Base-by-base conservation (phyloP, 345 rosid species). In the Nephelium lappaceum region DNA sequence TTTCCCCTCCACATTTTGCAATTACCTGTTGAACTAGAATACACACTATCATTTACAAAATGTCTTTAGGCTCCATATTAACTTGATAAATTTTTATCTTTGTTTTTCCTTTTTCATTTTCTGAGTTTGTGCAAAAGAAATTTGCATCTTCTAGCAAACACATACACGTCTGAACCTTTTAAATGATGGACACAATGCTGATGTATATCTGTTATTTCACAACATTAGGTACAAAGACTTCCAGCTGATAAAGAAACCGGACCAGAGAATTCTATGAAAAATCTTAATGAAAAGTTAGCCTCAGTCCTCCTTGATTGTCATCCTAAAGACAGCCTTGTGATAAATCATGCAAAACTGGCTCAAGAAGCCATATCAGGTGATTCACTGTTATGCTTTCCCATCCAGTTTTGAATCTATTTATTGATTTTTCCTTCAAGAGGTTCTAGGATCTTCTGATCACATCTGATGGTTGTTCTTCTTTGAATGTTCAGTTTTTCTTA, bases 211-310 rank as follows among this genome's bases (percentile, higher is more conserved):
- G 45, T 16, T 79, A 15, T 62, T 1, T 72, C 5, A 53, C 67
- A 36, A 15, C 21, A 1, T 55, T 80, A 86, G 95, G 86, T 72
- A 19, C 84, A 76, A 42, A 85, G 27, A 55, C 71, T 73, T 76
- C 84, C 87, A 16, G 47, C 39, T 41, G 86, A 71, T 63, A 83
- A 78, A 41, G 91, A 74, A 81, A 45, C 70, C 5, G 85, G 73
- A 83, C 73, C 83, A 1, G 84, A 84, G 6, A 82, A 79, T 83
- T 77, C 86, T 67, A 83, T 81, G 47, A 88, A 88, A 73, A 89
- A 80, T 72, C 87, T 87, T 66, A 91, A 83, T 63, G 93, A 90
- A 84, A 92, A 88, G 86, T 85, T 91, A 75, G 88, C 91, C 69
- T 86, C 97, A 11, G 90, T 87, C 66, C 88, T 88, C 18, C 70